Conservation (phyloP, 345 rosid species). For the Arabis hirsuta region DNA sequence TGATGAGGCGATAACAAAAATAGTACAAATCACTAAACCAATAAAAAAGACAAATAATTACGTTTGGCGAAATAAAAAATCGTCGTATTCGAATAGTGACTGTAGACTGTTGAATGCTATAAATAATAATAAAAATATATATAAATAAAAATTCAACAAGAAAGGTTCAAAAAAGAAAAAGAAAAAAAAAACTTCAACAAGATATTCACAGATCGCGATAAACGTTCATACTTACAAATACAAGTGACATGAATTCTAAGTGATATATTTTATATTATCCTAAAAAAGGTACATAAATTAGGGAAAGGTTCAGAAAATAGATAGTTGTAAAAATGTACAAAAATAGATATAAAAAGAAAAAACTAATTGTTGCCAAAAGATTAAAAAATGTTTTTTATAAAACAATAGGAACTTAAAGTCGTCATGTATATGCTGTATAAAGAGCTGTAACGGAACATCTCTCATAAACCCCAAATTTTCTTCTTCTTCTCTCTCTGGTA, state of each 20-base stretch:
- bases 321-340: not conserved
- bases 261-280: not conserved
- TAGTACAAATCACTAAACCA: too few species aligned
- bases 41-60: too few species aligned
- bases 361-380: not conserved
- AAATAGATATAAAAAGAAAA: not conserved
- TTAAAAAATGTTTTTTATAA: not conserved
- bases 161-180: too few species aligned
- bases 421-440: constrained; percentile 40
- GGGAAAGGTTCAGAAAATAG: constrained; percentile 15
- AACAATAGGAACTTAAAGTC: constrained; percentile 5
- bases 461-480: constrained; percentile 27
- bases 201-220: too few species aligned
- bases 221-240: not conserved
- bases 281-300: constrained; percentile 4
- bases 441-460: constrained; percentile 37
- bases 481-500: not conserved
- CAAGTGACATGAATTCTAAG: not conserved
- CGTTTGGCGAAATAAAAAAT: too few species aligned
- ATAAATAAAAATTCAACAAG: too few species aligned
- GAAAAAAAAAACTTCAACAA: too few species aligned
- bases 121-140: too few species aligned
- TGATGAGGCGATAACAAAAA: too few species aligned
- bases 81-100: too few species aligned
- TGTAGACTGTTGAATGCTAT: too few species aligned